Percentiles rank a stretch among this genome's conserved stretches.
Evolutionary conservation across 371 early-diverging fungal genomes (phyloP).

Genomic region (Mortierella sp.): DNA sequence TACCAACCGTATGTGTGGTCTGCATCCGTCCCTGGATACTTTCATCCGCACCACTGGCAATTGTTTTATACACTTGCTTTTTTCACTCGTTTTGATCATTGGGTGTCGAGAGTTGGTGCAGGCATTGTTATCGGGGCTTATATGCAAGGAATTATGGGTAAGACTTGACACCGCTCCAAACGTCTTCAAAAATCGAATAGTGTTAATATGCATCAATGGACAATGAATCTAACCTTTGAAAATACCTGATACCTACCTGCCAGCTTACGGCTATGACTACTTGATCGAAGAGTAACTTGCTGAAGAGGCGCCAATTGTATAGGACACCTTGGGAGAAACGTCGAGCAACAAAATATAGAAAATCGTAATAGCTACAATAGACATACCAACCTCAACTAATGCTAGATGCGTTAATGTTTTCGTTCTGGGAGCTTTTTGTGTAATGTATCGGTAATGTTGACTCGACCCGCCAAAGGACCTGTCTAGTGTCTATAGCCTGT

Average conservation of each 20-base stretch:
- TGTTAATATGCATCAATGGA: no score
- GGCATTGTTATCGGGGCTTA: constrained; percentile 83
- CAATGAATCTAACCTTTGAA: no score
- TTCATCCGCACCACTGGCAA: constrained; percentile 92
- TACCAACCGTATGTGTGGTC: constrained; percentile 35
- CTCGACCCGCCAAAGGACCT: no score
- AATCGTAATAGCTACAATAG: neutral
- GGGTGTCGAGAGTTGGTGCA: constrained; percentile 79
- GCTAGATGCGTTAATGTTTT: no score
- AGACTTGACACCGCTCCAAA: neutral
- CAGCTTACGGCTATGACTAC: constrained; percentile 42
- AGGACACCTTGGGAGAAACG: neutral
- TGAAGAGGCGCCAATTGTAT: neutral
- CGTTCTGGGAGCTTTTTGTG: no score
- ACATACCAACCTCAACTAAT: no score
- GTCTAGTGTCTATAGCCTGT: no score
- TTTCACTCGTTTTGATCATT: constrained; percentile 82
- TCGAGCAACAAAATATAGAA: neutral
- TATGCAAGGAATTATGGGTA: constrained; percentile 77
- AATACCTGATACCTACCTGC: neutral
- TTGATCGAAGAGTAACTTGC: constrained; percentile 34
- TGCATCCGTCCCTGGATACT: constrained; percentile 25
- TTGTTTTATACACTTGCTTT: constrained; percentile 88
- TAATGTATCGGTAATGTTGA: no score
- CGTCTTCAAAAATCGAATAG: no score